phyloP scores from a whole-genome alignment of 202 grass and related monocot species.

The Bolboschoenoplectus hybrid region DNA sequence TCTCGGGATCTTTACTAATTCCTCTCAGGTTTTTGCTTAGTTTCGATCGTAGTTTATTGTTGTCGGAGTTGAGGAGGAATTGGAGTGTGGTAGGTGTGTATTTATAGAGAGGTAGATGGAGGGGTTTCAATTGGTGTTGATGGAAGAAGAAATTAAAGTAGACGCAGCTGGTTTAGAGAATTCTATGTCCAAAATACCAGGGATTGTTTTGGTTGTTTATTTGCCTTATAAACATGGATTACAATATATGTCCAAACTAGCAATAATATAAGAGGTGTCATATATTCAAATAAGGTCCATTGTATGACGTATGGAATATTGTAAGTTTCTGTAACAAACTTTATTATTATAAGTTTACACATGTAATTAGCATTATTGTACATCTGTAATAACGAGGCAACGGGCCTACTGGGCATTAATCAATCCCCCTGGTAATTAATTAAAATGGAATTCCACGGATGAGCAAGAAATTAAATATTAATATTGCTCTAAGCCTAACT shows the following conservation, averaged over 20 bases:
- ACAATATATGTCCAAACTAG: not conserved
- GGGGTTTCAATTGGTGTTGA: not conserved
- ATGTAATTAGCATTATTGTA: not conserved
- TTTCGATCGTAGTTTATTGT: not conserved
- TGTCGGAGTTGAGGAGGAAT: not conserved
- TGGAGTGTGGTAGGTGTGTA: not conserved
- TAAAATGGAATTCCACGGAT: too few species aligned
- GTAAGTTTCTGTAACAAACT: not conserved
- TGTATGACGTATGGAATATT: not conserved
- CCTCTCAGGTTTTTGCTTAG: not conserved
- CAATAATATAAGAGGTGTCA: not conserved
- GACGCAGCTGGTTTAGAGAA: slow-evolving; percentile 10
- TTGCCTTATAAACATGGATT: not conserved
- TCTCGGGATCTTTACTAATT: not conserved
- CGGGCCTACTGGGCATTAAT: too few species aligned
- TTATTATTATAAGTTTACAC: not conserved
- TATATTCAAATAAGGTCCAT: not conserved
- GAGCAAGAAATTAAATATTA: too few species aligned
- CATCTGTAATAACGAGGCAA: too few species aligned
- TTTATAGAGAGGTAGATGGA: not conserved
- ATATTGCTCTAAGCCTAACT: too few species aligned
- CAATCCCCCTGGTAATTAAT: too few species aligned
- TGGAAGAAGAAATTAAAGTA: not conserved
- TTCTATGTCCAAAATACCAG: slow-evolving; percentile 26
- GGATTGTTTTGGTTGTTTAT: slow-evolving; percentile 30